These are phyloP conservation scores for Antitrichia curtipendula DNA, from an alignment of 225 moss, liverwort and hornwort genomes.

Conservation along the genomic window DNA sequence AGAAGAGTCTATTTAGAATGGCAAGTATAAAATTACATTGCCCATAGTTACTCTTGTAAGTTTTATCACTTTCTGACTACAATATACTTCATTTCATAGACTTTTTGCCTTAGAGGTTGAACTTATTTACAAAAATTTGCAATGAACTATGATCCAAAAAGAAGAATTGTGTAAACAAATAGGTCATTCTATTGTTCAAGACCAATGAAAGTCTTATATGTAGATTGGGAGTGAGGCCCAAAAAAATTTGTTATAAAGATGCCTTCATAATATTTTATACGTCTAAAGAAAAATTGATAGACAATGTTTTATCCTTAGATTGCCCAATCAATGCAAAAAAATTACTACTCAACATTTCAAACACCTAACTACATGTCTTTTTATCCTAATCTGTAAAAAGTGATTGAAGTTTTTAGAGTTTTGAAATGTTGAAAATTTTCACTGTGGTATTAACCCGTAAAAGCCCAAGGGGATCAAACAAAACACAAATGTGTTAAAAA, in stretches of 20 bases:
- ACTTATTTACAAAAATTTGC: not conserved
- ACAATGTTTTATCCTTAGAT: not conserved
- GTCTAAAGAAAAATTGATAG: not conserved
- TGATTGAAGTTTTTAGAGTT: not conserved
- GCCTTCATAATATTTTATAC: not conserved
- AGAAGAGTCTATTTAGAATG: not conserved
- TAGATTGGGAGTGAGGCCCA: accelerated
- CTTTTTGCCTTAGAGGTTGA: accelerated
- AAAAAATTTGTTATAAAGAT: not conserved
- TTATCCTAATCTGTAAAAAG: not conserved
- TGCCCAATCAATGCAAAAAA: not conserved
- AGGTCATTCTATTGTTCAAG: not conserved
- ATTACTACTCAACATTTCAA: accelerated
- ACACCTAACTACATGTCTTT: too few species aligned
- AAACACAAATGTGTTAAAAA: too few species aligned
- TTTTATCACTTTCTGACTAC: not conserved
- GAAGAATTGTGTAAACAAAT: accelerated
- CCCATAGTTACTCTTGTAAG: not conserved
- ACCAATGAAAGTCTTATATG: not conserved
- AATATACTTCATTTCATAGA: not conserved
- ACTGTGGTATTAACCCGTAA: too few species aligned
- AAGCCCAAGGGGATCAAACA: too few species aligned
- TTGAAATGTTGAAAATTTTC: not conserved
- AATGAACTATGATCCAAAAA: not conserved
- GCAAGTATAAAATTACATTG: not conserved